Conservation (phyloP, 2,329 filamentous ascomycete genomes). For the Nannizziopsis barbatae region DNA sequence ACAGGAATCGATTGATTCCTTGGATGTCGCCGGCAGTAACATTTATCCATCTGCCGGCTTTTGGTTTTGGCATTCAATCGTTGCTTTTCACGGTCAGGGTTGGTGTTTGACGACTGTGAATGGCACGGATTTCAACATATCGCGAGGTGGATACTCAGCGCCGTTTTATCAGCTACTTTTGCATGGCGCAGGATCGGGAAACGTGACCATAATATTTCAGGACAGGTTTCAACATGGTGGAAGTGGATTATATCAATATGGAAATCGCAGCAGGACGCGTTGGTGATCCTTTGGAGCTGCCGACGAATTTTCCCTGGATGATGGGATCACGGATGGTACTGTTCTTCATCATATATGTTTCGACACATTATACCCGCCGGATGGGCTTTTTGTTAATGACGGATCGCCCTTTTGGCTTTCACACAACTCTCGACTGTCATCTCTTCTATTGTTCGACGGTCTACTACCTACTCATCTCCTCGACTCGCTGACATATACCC, state of each 20-base stretch:
- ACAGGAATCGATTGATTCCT: constrained; percentile 3
- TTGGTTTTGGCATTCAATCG: neutral
- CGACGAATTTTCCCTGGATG: neutral
- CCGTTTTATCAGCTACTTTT: neutral
- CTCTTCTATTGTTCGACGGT: neutral
- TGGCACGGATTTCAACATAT: neutral
- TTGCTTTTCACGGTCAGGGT: neutral
- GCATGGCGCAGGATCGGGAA: constrained; percentile 1
- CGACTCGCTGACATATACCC: neutral
- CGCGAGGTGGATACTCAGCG: neutral
- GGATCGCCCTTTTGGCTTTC: neutral
- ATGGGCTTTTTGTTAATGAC: constrained; percentile 2
- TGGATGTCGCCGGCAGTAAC: neutral
- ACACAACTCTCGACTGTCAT: no score
- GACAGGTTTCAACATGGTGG: neutral
- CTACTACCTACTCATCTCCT: neutral
- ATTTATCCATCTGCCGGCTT: neutral
- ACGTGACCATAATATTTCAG: neutral
- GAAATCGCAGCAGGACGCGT: neutral
- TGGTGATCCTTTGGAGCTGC: constrained; percentile 1
- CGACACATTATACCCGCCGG: neutral
- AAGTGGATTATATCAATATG: neutral
- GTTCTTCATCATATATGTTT: neutral
- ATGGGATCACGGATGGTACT: neutral
- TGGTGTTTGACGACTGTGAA: neutral